A percentile compares a stretch with the other conserved stretches of the same genome.
phyloP scores from a whole-genome alignment of 768 basidiomycete species.

The Leccinellum rugosiceps region DNA sequence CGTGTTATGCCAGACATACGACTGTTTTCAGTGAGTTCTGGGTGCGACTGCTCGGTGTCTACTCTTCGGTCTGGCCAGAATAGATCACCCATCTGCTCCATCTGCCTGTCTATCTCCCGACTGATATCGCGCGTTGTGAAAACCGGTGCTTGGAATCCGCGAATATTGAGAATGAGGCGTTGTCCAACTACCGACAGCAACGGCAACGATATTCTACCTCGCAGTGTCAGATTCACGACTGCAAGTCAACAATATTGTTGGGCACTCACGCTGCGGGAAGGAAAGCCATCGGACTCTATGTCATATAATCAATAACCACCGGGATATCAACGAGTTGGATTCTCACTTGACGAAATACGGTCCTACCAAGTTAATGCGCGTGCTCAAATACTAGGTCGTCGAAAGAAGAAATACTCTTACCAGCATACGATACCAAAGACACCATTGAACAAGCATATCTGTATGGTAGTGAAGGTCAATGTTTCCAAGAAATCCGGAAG shows the following conservation, averaged over 20 bases:
- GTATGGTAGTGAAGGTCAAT: background rate
- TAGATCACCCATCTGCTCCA: background rate
- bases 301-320: background rate
- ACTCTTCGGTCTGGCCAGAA: background rate
- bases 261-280: background rate
- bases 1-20: background rate
- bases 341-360: background rate
- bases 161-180: conserved; percentile 18
- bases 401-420: background rate
- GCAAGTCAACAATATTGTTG: background rate
- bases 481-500: background rate
- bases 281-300: background rate
- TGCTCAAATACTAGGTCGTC: background rate
- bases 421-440: background rate
- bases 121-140: too few species aligned
- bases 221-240: background rate
- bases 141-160: conserved; percentile 1
- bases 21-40: background rate
- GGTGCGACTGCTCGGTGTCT: background rate
- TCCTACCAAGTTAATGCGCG: background rate
- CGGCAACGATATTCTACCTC: conserved; percentile 10
- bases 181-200: conserved; percentile 14
- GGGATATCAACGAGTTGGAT: background rate
- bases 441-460: background rate
- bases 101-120: too few species aligned